Base-by-base conservation (phyloP, 352 stramenopile genomes). In the Achlya hypogyna region DNA sequence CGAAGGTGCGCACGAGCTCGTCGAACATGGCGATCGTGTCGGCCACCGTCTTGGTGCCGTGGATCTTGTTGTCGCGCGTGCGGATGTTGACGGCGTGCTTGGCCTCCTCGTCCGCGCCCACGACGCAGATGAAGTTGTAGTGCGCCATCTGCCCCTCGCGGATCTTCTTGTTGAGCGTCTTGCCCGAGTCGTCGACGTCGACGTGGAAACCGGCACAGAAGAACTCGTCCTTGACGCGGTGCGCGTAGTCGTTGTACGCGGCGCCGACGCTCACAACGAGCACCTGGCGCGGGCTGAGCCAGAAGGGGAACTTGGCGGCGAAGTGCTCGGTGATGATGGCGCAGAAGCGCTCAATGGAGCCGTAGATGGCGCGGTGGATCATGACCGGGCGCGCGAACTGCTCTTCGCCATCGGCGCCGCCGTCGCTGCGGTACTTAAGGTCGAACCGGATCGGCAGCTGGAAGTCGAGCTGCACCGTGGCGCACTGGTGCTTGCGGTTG, bases 91-190 rank as follows among this genome's bases (percentile, higher is more conserved):
- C 95, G 22, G 83, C 88, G 38, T 88, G 80, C 43, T 86, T 87
- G 59, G 91, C 82, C 29, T 93, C 77, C 70, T 99, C 97, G 42
- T 86, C 75, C 62, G 93, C 86, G 49, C 97, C 97, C 56, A 99
- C 95, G 23, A 99, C 93, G 34, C 99, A 79, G 66, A 99, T 98
- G 72, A 97, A 99, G 81, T 99, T 99, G 77, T 98, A 99, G 74
- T 99, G 95, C 14, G 87, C 91, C 64, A 98, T 75, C 77, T 99
- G 94, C 0, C 93, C 96, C 71, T 98, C 95, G 38, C 94, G 86
- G 28, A 99, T 96, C 81, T 99, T 99, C 86, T 99, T 99, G 75
- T 98, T 98, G 56, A 99, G 87, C 22, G 95, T 99, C 71, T 97
- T 94, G 72, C 88, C 96, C 27, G 88, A 93, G 42, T 95, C 75